Base-by-base conservation (phyloP, 2,329 filamentous ascomycete species). In the Lecanicillium sp. region DNA sequence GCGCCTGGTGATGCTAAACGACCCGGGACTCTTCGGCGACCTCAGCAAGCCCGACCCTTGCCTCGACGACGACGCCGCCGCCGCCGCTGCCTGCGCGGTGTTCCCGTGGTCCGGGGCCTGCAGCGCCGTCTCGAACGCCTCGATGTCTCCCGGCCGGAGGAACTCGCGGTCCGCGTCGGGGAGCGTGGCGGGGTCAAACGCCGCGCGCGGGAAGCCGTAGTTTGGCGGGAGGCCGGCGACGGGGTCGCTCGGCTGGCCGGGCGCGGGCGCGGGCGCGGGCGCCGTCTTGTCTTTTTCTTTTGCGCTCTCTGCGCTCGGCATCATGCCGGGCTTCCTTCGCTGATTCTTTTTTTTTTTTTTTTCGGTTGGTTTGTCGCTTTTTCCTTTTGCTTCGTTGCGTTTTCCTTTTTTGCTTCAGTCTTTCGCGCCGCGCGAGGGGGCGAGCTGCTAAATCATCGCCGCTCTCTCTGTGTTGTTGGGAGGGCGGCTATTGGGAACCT, bases 81-180 rank as follows among this genome's bases (percentile, higher is more conserved):
- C 20, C 26, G 44, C 21, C 35, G 41, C 27, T 44, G 33, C 32
- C 21, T 49, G 47, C n/a, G 39, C 15, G 11, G 77, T 82, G 29
- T 86, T 82, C 33, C 84, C 75, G 1, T 80, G 79, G 52, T 94
- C 89, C 1, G 90, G 89, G 2, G 87, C 87, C n/a, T 81, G 78
- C 8, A 96, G 77, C 7, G 91, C 91, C 51, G 79, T 80, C 52
- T 86, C 83, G 64, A 97, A 97, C 47, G 86, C 83, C 30, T 78
- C 73, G 26, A 95, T 72, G 60, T 95, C 85, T 51, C 80, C 80
- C 33, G 83, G 73, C 37, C 78, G 68, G 56, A 94, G 73, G 62
- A 96, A 96, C 49, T 93, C 82, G 59, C 77, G 76, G 63, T 90
- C 78, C 65, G 75, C 81, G 65, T 95, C 90, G n/a, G 90, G 90